Base-by-base conservation (phyloP, 306 rosid genomes). In the Myrica gale region DNA sequence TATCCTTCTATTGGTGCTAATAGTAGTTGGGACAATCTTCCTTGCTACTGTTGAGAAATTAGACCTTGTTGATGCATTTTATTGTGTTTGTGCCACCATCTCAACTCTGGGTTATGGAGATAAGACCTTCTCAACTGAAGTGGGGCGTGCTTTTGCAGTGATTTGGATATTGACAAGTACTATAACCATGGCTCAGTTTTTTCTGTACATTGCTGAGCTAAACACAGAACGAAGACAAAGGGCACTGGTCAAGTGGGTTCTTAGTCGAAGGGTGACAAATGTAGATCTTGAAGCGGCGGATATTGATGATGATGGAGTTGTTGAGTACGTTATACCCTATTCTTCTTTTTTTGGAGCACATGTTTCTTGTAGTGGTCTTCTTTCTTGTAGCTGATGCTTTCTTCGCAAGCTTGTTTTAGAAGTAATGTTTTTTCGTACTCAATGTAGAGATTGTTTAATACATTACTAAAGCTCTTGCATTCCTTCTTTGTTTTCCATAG, bases 241-340 rank as follows among this genome's bases (percentile, higher is more conserved):
- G 80, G 84, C 76, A 54, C 57, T 95, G 16, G 93, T 82, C 20
- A 69, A 89, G 51, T 87, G 87, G 89, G 93, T 90, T 80, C 97
- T 92, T 72, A 80, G 82, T 57, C 79, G 90, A 72, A 86, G 58
- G 78, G 58, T 80, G 75, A 89, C 99, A 8, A 80, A 71, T 69
- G 46, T 74, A 0, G 99, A 95, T 76, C 87, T 95, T 80, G 97
- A 95, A 85, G 97, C 88, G 51, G 99, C 99, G 6, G 99, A 95
- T 90, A 56, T 95, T 43, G 97, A 95, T 69, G 78, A 74, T 12
- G 93, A 95, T 26, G 90, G 98, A 9, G 79, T 12, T 56, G 99
- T 92, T 48, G 93, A 87, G 99, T 95, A 75, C 81, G 99, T 89
- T 53, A 5, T 21, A 2, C 37, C 16, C 13, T 48, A 48, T 48